Base-by-base conservation (phyloP, 148 eudicot genomes). In the Bassia scoparia region DNA sequence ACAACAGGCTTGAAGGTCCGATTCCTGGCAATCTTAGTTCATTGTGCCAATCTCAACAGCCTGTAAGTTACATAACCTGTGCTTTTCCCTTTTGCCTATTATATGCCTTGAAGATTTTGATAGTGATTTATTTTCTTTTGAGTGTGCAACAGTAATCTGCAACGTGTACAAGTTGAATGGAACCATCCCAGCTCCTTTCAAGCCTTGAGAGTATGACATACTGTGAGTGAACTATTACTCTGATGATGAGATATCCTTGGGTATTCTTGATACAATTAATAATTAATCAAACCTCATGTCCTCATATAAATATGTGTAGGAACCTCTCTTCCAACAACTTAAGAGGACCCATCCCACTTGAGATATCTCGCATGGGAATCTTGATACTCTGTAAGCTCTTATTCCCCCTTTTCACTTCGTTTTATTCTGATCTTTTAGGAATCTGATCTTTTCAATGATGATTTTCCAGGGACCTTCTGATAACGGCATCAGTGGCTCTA, bases 141-240 rank as follows among this genome's bases (percentile, higher is more conserved):
- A n/a, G 54, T 66, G 29, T 69, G 7, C 50, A 60, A 58, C 86
- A 92, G 97, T 49, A 96, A 96, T 65, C 84, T 87, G 76, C 80
- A 85, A 71, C 93, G 97, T 33, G 92, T n/a, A 96, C 86, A 89
- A 82, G 79, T 76, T 96, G 81, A 89, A 86, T 82, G 97, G 99
- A 61, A 85, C 90, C 37, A 86, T 96, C 43, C 99, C 99, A 33
- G 84, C 78, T 53, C 85, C 87, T 70, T 85, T 96, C 76, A 85
- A 96, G 69, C 71, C 83, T 96, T 66, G 97, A 92, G 84, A 92
- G 96, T 80, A 96, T 96, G 99, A 96, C 97, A 37, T 89, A 96
- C 69, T 96, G 99, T 96, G 72, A 88, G 96, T 83, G 64, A 31
- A 35, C 8, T 30, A 4, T 24, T 43, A 26, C 29, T 65, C 4